Evolutionary conservation across 805 yeast genomes (phyloP), one percentile per base, ranked within the genome.

Genomic region (Brettanomyces bruxellensis): DNA sequence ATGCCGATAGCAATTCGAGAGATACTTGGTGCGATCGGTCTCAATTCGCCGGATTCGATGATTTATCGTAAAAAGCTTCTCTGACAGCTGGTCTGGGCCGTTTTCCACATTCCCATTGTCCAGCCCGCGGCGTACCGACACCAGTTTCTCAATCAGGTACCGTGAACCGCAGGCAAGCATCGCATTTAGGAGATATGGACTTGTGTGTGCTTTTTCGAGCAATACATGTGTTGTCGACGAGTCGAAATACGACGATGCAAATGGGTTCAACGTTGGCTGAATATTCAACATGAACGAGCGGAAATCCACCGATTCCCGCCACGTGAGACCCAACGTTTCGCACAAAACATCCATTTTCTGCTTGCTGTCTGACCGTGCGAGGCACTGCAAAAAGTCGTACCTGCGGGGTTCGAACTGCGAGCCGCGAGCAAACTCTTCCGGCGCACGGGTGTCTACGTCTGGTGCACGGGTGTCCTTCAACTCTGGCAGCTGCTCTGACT

Each of bases 141-240:
- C 18, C 8, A 60, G 57, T 45, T 57, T 58, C 39, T 59, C 62
- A 22, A 55, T 53, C 18, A 60, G 47, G 13, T 73, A 69, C 38
- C 79, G 69, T 0, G 89, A 88, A 5, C 90, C 89, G 35, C 80
- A 81, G 0, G 90, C 86, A 35, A 84, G 57, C 32, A 83, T 73
- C 0, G 87, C 86, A 38, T 84, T 81, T 40, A 83, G 62, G 11
- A 83, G 58, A 56, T 79, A 83, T 0, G 79, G 66, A 52, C 81
- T 84, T 24, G 72, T 68, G 36, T 48, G 43, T 1, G 64, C 59
- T 24, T 57, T 59, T 23, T 49, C 48, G 24, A 62, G 45, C 38
- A 62, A 55, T 4, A 57, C 49, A 6, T 43, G 47, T 12, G 60
- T 59, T 40, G 57, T 57, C 1, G 65, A 59, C 8, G 62, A 59